Conservation (phyloP, 345 rosid species). For the Populus davidiana region DNA sequence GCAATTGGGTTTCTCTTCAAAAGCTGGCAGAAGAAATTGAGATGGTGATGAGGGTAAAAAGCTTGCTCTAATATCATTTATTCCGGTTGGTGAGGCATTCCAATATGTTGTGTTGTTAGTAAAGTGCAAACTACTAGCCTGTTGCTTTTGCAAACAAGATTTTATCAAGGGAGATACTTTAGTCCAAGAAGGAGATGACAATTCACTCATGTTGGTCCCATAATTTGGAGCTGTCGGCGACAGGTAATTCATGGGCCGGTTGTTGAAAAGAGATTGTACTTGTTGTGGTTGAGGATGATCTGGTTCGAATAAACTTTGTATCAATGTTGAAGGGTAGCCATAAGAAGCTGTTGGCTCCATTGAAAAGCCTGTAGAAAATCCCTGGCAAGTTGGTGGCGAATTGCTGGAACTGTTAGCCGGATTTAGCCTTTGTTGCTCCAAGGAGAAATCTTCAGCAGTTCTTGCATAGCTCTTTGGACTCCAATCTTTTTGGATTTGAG, state of each 20-base stretch:
- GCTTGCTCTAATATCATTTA: neutral
- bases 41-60: conserved; percentile 20
- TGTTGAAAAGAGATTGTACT: conserved; percentile 16
- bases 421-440: conserved; percentile 18
- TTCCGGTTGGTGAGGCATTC: conserved; percentile 16
- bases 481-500: conserved; percentile 44
- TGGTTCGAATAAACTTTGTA: conserved; percentile 24
- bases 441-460: conserved; percentile 21
- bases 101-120: conserved; percentile 23
- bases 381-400: conserved; percentile 20
- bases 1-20: conserved; percentile 38
- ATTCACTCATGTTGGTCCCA: conserved; percentile 19
- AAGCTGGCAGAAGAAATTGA: conserved; percentile 13
- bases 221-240: conserved; percentile 6
- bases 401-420: neutral
- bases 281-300: conserved; percentile 13
- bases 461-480: conserved; percentile 34
- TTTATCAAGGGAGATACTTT: conserved; percentile 14
- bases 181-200: conserved; percentile 20
- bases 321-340: conserved; percentile 19
- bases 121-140: conserved; percentile 14
- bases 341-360: conserved; percentile 19
- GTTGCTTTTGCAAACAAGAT: conserved; percentile 19
- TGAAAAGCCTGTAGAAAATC: conserved; percentile 20
- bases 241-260: conserved; percentile 11